Evolutionary conservation across 2,329 filamentous ascomycete genomes (phyloP), one percentile per base, ranked within the genome.

Genomic region (Neoscytalidium dimidiatum): DNA sequence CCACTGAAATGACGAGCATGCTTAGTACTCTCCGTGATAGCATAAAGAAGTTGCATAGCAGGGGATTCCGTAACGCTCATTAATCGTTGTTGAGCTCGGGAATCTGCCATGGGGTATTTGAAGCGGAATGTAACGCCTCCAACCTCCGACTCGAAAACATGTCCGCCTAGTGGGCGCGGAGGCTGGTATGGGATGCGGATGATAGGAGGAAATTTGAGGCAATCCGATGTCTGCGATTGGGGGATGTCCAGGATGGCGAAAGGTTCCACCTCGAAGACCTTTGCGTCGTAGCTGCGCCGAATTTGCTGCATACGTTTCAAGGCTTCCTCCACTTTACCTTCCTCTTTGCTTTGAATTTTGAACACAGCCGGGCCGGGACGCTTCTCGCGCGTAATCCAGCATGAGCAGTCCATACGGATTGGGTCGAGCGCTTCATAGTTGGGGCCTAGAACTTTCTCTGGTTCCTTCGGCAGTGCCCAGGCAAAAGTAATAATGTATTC

Each of bases 391-490:
- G 64, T 66, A 31, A 78, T 74, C 64, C 64, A 77, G 1, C 76
- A 74, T 57, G 71, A 64, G 19, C 73, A 67, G 6, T 68, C 64
- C 43, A 67, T 71, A 5, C 75, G 67, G 26, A 77, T 71, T 2
- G 64, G 46, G 38, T 77, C 69, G 2, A 78, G 62, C 4, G 48
- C 66, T 65, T 74, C 71, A 2, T 76, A 68, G 38, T 70, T 71
- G 58, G 68, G 66, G 5, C 73, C 72, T 38, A 78, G 74, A 1
- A 67, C 49, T 69, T 73, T 46, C n/a, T 35, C 38, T 4, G 51
- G 62, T 17, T 48, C 33, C n/a, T 21, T 60, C 11, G n/a, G n/a
- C 23, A 51, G 6, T 6, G 53, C 29, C 53, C 52, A 58, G 6
- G 29, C 6, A 26, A 64, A 35, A 6, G 14, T 21, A 28, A 21